A percentile compares a stretch with the other conserved stretches of the same genome.
Evolutionary conservation across 768 basidiomycete species (phyloP).

Genomic region (Lepiota brunneoincarnata): DNA sequence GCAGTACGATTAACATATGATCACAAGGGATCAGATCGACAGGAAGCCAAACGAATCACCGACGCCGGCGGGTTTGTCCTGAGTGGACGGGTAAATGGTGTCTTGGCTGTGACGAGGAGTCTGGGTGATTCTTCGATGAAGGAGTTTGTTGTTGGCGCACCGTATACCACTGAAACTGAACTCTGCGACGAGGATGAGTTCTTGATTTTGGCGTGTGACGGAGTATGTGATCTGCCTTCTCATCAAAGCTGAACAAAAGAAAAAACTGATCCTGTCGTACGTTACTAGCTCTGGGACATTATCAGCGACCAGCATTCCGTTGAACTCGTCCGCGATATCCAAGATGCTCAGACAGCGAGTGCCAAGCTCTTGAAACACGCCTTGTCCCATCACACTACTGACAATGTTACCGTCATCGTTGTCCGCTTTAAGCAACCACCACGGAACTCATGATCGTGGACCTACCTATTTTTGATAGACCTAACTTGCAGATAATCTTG

Average conservation of each 20-base stretch:
- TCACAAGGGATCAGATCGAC: conserved; percentile 96
- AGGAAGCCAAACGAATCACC: conserved; percentile 95
- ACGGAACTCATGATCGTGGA: conserved; percentile 6
- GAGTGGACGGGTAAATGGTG: conserved; percentile 98
- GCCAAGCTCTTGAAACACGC: conserved; percentile 78
- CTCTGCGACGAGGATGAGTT: conserved; percentile 91
- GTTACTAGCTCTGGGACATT: conserved; percentile 89
- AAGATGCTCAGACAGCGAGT: conserved; percentile 83
- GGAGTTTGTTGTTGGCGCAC: conserved; percentile 96
- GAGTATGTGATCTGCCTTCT: conserved; percentile 54
- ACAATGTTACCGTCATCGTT: conserved; percentile 92
- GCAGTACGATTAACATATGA: conserved; percentile 96
- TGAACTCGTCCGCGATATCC: conserved; percentile 69
- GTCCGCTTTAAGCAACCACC: conserved; percentile 65
- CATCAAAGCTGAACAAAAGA: neutral
- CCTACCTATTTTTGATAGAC: neutral
- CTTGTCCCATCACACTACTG: conserved; percentile 83
- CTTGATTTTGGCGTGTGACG: conserved; percentile 94
- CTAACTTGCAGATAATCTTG: neutral
- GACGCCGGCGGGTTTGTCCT: conserved; percentile 99
- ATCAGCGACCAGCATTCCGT: conserved; percentile 88
- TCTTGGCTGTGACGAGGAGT: conserved; percentile 93
- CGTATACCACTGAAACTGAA: conserved; percentile 97
- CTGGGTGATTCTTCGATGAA: conserved; percentile 99
- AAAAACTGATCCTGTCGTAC: conserved; percentile 12